Percentiles rank a stretch among this genome's conserved stretches.
These are phyloP conservation scores for Stagonosporopsis rhizophila DNA, from an alignment of 2,329 filamentous ascomycete genomes.

Conservation along the genomic window DNA sequence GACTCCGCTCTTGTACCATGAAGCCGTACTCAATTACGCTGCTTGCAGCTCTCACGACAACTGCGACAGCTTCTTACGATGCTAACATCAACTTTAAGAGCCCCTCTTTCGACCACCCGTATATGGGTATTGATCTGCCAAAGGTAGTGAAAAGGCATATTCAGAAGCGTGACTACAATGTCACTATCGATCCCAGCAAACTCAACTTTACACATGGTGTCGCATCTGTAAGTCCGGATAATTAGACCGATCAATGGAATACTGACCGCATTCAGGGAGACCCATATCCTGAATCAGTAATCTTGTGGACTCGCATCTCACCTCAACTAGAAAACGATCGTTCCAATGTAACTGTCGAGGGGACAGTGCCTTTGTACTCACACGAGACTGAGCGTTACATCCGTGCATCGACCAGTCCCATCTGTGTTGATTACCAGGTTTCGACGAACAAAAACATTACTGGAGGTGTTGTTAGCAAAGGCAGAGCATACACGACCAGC, in stretches of 20 bases:
- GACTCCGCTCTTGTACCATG: background rate
- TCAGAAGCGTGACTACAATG: constrained; percentile 17
- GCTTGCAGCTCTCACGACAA: constrained; percentile 1
- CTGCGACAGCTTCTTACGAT: constrained; percentile 11
- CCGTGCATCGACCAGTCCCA: constrained; percentile 62
- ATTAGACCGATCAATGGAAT: background rate
- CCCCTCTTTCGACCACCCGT: constrained; percentile 67
- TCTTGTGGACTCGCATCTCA: constrained; percentile 45
- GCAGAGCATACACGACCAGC: constrained; percentile 71
- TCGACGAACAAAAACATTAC: constrained; percentile 57
- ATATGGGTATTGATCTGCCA: constrained; percentile 66
- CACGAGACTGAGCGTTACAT: constrained; percentile 63
- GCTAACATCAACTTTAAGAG: constrained; percentile 69
- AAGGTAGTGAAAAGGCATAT: constrained; percentile 62
- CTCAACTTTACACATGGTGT: constrained; percentile 55
- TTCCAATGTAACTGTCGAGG: constrained; percentile 61
- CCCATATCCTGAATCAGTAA: constrained; percentile 52
- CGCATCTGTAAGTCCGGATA: constrained; percentile 42
- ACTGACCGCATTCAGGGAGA: constrained; percentile 39
- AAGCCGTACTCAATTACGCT: constrained; percentile 5
- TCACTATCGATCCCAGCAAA: constrained; percentile 15
- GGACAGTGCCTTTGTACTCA: constrained; percentile 62
- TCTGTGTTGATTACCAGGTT: constrained; percentile 73
- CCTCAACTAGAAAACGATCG: constrained; percentile 52
- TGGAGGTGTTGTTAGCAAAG: constrained; percentile 58